These are phyloP conservation scores for Aspergillus costaricaensis DNA, from an alignment of 2,329 filamentous ascomycete species.

Conservation along the genomic window DNA sequence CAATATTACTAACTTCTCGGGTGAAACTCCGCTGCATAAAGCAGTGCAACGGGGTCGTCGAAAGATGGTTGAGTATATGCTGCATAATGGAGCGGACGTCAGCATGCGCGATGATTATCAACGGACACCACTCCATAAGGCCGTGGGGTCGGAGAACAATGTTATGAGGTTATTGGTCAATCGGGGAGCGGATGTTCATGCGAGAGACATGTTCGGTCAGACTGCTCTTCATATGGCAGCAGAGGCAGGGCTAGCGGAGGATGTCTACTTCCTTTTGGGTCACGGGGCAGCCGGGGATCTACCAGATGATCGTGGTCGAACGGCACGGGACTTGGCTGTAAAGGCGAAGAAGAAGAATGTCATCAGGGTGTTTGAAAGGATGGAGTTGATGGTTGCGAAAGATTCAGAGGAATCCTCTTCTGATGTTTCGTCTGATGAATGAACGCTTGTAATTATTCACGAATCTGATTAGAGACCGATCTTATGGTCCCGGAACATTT, in stretches of 20 bases:
- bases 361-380: conserved; percentile 15
- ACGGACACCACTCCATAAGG: conserved; percentile 24
- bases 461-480: too few species aligned
- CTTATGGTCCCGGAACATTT: too few species aligned
- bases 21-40: conserved; percentile 32
- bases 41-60: conserved; percentile 30
- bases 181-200: conserved; percentile 19
- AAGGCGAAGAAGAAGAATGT: conserved; percentile 20
- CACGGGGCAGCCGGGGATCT: conserved; percentile 21
- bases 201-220: conserved; percentile 26
- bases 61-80: conserved; percentile 31
- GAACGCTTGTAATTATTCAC: background rate
- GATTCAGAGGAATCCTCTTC: conserved; percentile 7
- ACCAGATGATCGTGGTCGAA: conserved; percentile 24
- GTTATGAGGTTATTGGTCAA: conserved; percentile 27
- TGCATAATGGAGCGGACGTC: conserved; percentile 29
- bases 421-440: background rate
- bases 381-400: conserved; percentile 15
- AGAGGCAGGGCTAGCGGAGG: conserved; percentile 20
- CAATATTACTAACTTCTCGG: conserved; percentile 27
- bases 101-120: conserved; percentile 27
- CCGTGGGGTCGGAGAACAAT: conserved; percentile 22
- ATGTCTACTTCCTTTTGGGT: conserved; percentile 26
- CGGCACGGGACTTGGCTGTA: conserved; percentile 21
- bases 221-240: conserved; percentile 29